Evolutionary conservation across 345 rosid genomes (phyloP).

Genomic region (Syzygium jambos): DNA sequence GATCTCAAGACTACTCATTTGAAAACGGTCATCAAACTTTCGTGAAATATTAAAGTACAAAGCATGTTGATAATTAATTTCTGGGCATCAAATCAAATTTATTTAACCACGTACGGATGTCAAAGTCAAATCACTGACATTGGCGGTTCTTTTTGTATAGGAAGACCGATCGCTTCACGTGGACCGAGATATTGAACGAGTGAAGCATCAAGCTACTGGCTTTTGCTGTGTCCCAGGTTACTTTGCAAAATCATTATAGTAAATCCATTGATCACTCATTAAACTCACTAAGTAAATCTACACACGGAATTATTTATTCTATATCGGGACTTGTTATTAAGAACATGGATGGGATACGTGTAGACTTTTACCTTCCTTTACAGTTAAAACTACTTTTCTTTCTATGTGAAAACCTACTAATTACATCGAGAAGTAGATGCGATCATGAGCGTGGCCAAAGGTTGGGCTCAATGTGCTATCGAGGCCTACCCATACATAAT

Average conservation of each 20-base stretch:
- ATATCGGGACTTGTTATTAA: accelerated
- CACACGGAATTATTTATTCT: not conserved
- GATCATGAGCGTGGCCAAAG: accelerated
- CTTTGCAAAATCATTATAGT: not conserved
- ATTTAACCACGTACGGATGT: not conserved
- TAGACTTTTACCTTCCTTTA: not conserved
- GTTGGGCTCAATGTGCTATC: not conserved
- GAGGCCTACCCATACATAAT: accelerated
- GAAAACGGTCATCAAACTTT: not conserved
- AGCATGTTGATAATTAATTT: not conserved
- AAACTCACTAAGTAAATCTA: not conserved
- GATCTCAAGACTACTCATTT: not conserved
- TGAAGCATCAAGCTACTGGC: not conserved
- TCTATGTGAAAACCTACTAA: too few species aligned
- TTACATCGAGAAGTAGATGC: not conserved
- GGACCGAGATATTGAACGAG: not conserved
- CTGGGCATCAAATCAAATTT: not conserved
- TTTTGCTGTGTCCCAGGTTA: too few species aligned
- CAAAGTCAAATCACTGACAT: not conserved
- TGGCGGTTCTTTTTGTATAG: not conserved
- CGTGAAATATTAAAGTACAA: not conserved
- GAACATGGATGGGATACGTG: not conserved
- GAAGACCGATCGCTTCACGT: not conserved
- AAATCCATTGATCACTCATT: not conserved
- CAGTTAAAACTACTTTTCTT: accelerated